Evolutionary conservation across 2,329 filamentous ascomycete genomes (phyloP).

Genomic region (Cladosporium sp.): DNA sequence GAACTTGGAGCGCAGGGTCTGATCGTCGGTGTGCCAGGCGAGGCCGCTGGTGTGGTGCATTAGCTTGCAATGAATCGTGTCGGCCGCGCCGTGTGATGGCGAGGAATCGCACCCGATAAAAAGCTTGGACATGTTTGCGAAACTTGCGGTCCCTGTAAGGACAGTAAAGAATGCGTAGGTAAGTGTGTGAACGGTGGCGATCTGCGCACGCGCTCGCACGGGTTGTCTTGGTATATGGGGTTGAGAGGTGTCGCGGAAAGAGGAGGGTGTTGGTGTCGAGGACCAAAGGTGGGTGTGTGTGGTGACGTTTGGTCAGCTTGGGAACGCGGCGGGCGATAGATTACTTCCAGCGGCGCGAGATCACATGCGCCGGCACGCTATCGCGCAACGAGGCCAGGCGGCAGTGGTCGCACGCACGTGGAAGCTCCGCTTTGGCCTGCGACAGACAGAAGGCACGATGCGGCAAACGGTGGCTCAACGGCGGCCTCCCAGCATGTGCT

Average conservation of each 20-base stretch:
- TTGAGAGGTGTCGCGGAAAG: neutral
- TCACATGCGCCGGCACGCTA: slow-evolving; percentile 13
- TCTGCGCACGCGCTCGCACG: neutral
- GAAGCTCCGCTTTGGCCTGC: neutral
- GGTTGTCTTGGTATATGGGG: neutral
- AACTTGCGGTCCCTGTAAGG: slow-evolving; percentile 24
- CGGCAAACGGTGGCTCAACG: neutral
- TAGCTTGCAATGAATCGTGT: neutral
- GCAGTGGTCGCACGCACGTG: neutral
- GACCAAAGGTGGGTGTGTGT: neutral
- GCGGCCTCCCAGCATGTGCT: no score
- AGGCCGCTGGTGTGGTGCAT: slow-evolving; percentile 61
- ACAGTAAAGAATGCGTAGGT: slow-evolving; percentile 19
- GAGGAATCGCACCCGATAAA: slow-evolving; percentile 73
- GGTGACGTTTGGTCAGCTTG: slow-evolving; percentile 6
- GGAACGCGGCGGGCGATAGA: slow-evolving; percentile 3
- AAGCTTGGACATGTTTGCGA: slow-evolving; percentile 72
- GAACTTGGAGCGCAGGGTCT: slow-evolving; percentile 81
- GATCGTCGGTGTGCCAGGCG: slow-evolving; percentile 95
- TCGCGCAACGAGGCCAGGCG: neutral
- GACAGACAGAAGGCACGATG: neutral
- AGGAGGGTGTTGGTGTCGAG: neutral
- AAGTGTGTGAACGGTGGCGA: neutral
- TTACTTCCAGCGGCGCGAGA: slow-evolving; percentile 4
- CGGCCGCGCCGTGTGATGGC: neutral